These are phyloP conservation scores for Eustoma russellianum DNA, from an alignment of 257 asterid species.

Conservation along the genomic window DNA sequence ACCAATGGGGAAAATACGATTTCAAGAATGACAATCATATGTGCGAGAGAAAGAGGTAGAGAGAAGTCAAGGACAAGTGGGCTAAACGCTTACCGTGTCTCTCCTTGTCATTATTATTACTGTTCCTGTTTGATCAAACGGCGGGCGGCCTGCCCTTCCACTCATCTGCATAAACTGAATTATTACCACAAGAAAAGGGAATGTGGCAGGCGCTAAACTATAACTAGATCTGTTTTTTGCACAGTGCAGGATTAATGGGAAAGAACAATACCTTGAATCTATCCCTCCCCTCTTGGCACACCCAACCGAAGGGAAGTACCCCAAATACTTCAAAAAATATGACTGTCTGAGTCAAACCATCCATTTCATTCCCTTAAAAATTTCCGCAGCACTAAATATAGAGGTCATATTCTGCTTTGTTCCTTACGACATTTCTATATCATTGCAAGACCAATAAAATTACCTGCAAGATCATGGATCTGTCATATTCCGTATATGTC, in stretches of 20 bases:
- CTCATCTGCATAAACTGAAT: slow-evolving; percentile 61
- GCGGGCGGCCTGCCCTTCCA: slow-evolving; percentile 99
- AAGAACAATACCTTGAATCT: background rate
- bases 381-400: too few species aligned
- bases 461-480: slow-evolving; percentile 91
- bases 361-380: too few species aligned
- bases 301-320: background rate
- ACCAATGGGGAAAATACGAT: background rate
- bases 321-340: background rate
- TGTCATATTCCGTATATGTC: slow-evolving; percentile 81
- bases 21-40: background rate
- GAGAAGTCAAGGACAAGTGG: too few species aligned
- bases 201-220: background rate
- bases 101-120: slow-evolving; percentile 96
- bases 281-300: slow-evolving; percentile 1
- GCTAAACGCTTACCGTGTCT: slow-evolving; percentile 59
- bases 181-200: slow-evolving; percentile 14
- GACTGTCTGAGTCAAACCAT: background rate
- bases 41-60: background rate
- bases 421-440: background rate
- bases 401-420: background rate
- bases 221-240: background rate
- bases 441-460: background rate
- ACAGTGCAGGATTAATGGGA: background rate
- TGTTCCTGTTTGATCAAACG: slow-evolving; percentile 91